Conservation (phyloP, 306 rosid genomes). For the Cucurbita ficifolia region DNA sequence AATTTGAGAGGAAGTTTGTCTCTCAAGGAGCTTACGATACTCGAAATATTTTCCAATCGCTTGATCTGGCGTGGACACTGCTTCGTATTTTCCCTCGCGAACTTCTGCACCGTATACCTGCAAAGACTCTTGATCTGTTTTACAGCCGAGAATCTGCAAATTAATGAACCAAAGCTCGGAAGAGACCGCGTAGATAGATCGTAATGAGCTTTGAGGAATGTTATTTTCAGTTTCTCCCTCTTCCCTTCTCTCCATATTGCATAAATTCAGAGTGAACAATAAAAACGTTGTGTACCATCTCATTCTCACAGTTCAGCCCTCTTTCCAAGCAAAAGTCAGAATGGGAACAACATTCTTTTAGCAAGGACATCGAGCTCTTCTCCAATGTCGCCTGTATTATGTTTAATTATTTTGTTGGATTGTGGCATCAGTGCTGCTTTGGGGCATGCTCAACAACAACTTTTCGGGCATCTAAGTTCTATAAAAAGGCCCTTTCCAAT, state of each 20-base stretch:
- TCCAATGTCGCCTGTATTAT: conserved; percentile 2
- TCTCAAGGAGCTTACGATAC: conserved; percentile 96
- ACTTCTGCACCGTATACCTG: conserved; percentile 98
- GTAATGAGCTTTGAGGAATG: neutral
- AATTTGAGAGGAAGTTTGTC: conserved; percentile 95
- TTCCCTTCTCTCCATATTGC: neutral
- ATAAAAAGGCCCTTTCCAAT: neutral
- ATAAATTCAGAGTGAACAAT: conserved; percentile 5
- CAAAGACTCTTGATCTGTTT: conserved; percentile 79
- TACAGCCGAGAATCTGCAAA: conserved; percentile 87
- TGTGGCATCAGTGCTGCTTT: neutral
- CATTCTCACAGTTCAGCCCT: neutral
- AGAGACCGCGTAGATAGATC: conserved; percentile 7
- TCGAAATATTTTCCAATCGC: conserved; percentile 93
- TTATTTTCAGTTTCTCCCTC: neutral
- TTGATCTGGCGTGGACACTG: conserved; percentile 96
- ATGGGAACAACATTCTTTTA: conserved; percentile 2
- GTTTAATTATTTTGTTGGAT: conserved; percentile 3
- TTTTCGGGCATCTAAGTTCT: neutral
- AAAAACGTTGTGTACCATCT: neutral
- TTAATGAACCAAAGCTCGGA: conserved; percentile 23
- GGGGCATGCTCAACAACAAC: neutral
- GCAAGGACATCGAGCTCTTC: conserved; percentile 2
- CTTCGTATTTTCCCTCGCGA: conserved; percentile 98
- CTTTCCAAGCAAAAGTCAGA: neutral